Evolutionary conservation across 768 basidiomycete species (phyloP).

Genomic region (Lactifluus subvellereus): DNA sequence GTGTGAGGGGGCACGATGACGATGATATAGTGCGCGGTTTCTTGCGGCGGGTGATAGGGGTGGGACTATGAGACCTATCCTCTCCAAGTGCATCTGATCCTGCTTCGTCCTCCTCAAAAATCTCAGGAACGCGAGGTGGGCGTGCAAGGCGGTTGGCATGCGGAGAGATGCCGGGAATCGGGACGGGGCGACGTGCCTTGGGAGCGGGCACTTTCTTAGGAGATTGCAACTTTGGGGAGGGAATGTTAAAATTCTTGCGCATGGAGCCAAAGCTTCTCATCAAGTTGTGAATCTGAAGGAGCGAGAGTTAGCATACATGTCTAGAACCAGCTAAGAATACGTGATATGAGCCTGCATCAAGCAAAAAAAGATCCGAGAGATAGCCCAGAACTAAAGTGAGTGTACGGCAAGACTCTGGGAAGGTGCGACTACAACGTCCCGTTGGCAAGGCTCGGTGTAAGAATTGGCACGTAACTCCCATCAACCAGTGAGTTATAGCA

Average conservation of each 20-base stretch:
- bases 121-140: slow-evolving; percentile 59
- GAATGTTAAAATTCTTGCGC: slow-evolving; percentile 54
- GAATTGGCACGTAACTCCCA: background rate
- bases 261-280: slow-evolving; percentile 61
- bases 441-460: background rate
- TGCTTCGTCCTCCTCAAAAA: slow-evolving; percentile 62
- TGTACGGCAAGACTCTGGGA: background rate
- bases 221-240: slow-evolving; percentile 34
- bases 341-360: background rate
- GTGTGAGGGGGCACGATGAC: slow-evolving; percentile 43
- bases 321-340: background rate
- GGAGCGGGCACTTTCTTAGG: slow-evolving; percentile 38
- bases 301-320: background rate
- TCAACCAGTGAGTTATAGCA: background rate
- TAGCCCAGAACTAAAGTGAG: no score
- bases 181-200: slow-evolving; percentile 40
- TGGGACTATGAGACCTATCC: slow-evolving; percentile 35
- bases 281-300: slow-evolving; percentile 31
- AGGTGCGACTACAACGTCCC: background rate
- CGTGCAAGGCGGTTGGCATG: slow-evolving; percentile 54
- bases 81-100: slow-evolving; percentile 40
- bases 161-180: slow-evolving; percentile 41
- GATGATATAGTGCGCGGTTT: slow-evolving; percentile 38
- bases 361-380: background rate
- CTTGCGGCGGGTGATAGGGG: slow-evolving; percentile 39